These are phyloP conservation scores for Vitis riparia DNA, from an alignment of 164 flowering plant genomes.

Conservation along the genomic window DNA sequence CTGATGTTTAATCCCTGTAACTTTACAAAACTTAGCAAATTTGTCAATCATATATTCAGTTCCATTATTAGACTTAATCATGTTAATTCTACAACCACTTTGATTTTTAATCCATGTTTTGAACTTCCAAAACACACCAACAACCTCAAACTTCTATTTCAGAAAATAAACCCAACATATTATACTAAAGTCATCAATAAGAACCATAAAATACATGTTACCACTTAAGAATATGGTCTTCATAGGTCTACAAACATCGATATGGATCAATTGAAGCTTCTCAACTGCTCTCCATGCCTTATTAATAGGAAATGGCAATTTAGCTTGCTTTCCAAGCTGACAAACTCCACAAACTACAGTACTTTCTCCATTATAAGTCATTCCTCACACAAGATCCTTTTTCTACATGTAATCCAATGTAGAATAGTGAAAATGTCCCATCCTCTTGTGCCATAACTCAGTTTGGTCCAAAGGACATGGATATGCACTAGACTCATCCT, in stretches of 20 bases:
- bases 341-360: background rate
- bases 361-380: too few species aligned
- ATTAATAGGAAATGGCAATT: background rate
- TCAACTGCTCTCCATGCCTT: background rate
- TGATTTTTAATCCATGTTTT: background rate
- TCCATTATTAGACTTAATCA: conserved; percentile 1
- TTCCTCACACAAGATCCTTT: too few species aligned
- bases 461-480: background rate
- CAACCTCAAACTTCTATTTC: background rate
- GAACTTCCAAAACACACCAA: background rate
- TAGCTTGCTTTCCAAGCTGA: background rate
- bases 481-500: too few species aligned
- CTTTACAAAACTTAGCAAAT: background rate
- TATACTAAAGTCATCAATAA: conserved; percentile 4
- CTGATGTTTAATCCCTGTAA: background rate
- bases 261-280: background rate
- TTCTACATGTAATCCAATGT: too few species aligned
- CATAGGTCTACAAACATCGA: background rate
- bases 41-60: background rate
- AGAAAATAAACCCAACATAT: conserved; percentile 3
- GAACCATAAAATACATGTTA: conserved; percentile 4
- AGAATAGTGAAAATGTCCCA: too few species aligned
- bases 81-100: background rate
- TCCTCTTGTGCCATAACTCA: too few species aligned
- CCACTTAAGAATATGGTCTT: background rate